A percentile compares a stretch with the other conserved stretches of the same genome.
phyloP scores from a whole-genome alignment of 306 rosid genomes.

The Medicago ruthenica region DNA sequence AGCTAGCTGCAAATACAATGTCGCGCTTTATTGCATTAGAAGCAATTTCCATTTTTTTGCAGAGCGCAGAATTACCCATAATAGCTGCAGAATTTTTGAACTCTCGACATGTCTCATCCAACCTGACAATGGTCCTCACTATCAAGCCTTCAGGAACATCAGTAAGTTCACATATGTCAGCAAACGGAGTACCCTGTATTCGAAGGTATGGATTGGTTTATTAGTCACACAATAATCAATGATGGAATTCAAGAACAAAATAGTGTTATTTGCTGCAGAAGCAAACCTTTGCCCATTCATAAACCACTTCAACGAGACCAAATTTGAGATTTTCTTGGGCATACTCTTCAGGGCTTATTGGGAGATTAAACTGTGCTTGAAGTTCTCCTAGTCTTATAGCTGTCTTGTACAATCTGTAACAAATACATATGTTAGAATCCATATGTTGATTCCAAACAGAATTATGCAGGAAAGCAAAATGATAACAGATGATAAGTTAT shows the following conservation, averaged over 20 bases:
- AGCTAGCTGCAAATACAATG: conserved; percentile 96
- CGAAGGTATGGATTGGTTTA: conserved; percentile 24
- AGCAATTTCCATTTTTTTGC: conserved; percentile 95
- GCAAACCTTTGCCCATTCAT: conserved; percentile 97
- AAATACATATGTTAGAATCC: conserved; percentile 36
- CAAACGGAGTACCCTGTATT: conserved; percentile 93
- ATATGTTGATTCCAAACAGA: conserved; percentile 18
- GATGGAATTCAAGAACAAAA: conserved; percentile 6
- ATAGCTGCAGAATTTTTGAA: conserved; percentile 90
- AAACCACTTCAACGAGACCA: conserved; percentile 98
- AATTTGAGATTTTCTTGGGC: conserved; percentile 89
- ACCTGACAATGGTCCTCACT: conserved; percentile 93
- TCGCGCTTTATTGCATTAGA: conserved; percentile 99
- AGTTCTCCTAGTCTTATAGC: conserved; percentile 89
- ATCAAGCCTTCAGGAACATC: conserved; percentile 98
- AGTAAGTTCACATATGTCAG: conserved; percentile 96
- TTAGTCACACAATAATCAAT: conserved; percentile 7
- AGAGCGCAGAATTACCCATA: conserved; percentile 96
- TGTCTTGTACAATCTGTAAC: conserved; percentile 73
- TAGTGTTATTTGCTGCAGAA: conserved; percentile 28
- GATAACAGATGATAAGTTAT: conserved; percentile 9
- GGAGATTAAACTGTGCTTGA: conserved; percentile 62
- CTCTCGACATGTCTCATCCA: conserved; percentile 94
- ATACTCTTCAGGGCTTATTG: conserved; percentile 76
- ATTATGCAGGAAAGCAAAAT: conserved; percentile 14